Conservation (phyloP, 192 early-diverging fungal genomes). For the Coemansia sp. region DNA sequence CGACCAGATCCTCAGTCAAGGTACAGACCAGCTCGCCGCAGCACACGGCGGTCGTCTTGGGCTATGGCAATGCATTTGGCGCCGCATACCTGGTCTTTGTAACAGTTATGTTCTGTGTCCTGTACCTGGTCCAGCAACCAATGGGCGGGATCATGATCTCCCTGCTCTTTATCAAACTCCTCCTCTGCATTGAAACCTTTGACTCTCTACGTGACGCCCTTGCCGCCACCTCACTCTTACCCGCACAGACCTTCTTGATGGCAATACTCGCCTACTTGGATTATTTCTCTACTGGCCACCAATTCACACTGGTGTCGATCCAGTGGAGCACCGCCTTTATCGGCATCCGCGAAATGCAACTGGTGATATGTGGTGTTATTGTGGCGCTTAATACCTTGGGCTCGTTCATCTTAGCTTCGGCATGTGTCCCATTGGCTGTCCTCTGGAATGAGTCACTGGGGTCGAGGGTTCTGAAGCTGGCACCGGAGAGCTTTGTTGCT, state of each 20-base stretch:
- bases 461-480: slow-evolving; percentile 32
- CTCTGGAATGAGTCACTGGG: slow-evolving; percentile 47
- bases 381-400: slow-evolving; percentile 82
- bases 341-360: slow-evolving; percentile 77
- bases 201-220: slow-evolving; percentile 48
- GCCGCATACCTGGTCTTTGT: slow-evolving; percentile 68
- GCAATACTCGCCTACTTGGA: slow-evolving; percentile 62
- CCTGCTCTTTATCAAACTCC: slow-evolving; percentile 49
- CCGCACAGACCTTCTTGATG: slow-evolving; percentile 49
- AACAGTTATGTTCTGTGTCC: slow-evolving; percentile 64
- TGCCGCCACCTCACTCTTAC: slow-evolving; percentile 28
- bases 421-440: slow-evolving; percentile 63
- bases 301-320: slow-evolving; percentile 85
- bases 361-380: slow-evolving; percentile 67
- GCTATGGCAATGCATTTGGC: slow-evolving; percentile 71
- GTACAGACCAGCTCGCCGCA: slow-evolving; percentile 11
- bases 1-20: background rate
- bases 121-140: slow-evolving; percentile 78
- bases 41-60: slow-evolving; percentile 57
- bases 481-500: slow-evolving; percentile 27
- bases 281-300: slow-evolving; percentile 94
- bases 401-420: slow-evolving; percentile 58
- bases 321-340: slow-evolving; percentile 92
- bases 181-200: slow-evolving; percentile 57
- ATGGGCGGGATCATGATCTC: slow-evolving; percentile 73